Base-by-base conservation (phyloP, 2,329 filamentous ascomycete species). In the Neonectria neomacrospora region DNA sequence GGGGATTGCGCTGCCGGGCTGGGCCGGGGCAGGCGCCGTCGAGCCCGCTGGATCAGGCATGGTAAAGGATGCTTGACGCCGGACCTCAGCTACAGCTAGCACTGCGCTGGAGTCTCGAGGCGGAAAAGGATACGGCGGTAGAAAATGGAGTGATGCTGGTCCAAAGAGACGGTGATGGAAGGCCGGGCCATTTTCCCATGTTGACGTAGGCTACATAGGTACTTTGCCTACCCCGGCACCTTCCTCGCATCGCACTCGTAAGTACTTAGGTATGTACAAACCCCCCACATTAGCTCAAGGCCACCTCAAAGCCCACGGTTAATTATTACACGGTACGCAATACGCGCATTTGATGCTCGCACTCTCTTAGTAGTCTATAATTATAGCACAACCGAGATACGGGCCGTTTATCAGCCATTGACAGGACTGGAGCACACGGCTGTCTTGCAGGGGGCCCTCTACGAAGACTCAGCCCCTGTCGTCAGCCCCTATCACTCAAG, bases 1-100 rank as follows among this genome's bases (percentile, higher is more conserved):
- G 47, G 96, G 93, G 61, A 88, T 83, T 66, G 67, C 66, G 64
- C 66, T 67, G 69, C 63, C 70, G 54, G 71, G 59, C 39, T 70
- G 63, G 66, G 61, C 63, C 45, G 68, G 58, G 39, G 47, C 61
- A 52, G 68, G 65, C 44, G 67, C 63, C 63, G 73, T 74, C 58
- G 63, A 67, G 59, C 50, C 50, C 20, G 59, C 56, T 32, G 63
- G 58, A 61, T 68, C 66, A 14, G 71, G 60, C 71, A 73, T 73
- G 67, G 60, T 65, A 55, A 61, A 41, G 60, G 39, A 57, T 65
- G 51, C 37, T 58, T 58, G 57, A 45, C 66, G 65, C 71, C 62
- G 45, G 67, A 67, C 68, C 23, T 63, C 70, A 74, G 71, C 70
- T 73, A 64, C 70, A 73, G 70, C 63, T 57, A 39, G 34, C 32